Conservation (phyloP, 2,329 filamentous ascomycete species). For the Penicillium sclerotiorum region DNA sequence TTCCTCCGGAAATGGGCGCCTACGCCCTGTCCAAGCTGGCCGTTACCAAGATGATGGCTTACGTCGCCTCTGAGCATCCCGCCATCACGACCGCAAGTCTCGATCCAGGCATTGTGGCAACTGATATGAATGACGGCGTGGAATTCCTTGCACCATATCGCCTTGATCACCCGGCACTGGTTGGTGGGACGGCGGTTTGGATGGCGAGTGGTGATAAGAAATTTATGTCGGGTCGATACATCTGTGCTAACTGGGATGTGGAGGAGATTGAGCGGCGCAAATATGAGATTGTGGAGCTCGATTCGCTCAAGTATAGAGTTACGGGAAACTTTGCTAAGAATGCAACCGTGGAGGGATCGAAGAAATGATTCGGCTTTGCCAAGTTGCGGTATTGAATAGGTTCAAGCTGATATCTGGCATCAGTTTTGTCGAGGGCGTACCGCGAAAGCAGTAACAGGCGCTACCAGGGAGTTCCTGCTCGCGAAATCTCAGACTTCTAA, state of each 20-base stretch:
- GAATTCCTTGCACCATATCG: conserved; percentile 12
- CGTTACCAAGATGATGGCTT: conserved; percentile 33
- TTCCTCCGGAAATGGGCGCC: conserved; percentile 25
- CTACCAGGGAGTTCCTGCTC: too few relatives aligned
- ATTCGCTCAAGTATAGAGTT: conserved; percentile 6
- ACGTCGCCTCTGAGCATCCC: conserved; percentile 36
- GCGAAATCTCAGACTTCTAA: too few relatives aligned
- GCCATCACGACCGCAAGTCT: conserved; percentile 35
- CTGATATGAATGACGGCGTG: conserved; percentile 29
- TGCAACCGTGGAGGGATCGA: not conserved
- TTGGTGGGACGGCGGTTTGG: conserved; percentile 19
- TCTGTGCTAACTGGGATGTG: conserved; percentile 20
- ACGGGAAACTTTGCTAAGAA: conserved; percentile 6
- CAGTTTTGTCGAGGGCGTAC: too few relatives aligned
- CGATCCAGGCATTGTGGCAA: conserved; percentile 40
- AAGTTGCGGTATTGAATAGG: too few relatives aligned
- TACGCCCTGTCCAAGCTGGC: conserved; percentile 41
- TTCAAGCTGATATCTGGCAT: too few relatives aligned
- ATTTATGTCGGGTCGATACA: conserved; percentile 16
- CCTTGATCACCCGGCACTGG: conserved; percentile 14
- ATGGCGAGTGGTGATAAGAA: conserved; percentile 13
- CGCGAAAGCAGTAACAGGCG: too few relatives aligned
- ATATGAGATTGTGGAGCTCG: conserved; percentile 13
- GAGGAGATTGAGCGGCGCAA: conserved; percentile 19
- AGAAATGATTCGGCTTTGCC: too few relatives aligned